phyloP scores from a whole-genome alignment of 139 green algal genomes.

The Chlorella ohadii region DNA sequence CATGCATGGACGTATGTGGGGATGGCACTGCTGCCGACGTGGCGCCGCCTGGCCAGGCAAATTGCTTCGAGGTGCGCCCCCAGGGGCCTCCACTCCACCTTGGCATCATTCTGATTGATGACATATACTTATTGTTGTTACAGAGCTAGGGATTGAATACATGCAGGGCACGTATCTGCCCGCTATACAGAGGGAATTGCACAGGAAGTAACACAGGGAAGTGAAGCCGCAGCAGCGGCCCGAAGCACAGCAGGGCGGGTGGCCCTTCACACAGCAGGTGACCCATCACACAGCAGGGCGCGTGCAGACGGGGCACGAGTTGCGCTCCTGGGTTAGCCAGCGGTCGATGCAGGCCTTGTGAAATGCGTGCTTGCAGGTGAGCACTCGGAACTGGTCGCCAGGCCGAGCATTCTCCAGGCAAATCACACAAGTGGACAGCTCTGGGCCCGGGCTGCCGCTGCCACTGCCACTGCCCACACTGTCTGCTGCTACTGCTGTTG shows the following conservation, averaged over 20 bases:
- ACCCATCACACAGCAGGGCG: neutral
- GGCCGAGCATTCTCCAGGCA: conserved; percentile 43
- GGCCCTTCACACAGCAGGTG: conserved; percentile 4
- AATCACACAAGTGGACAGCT: conserved; percentile 35
- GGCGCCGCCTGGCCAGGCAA: too few relatives aligned
- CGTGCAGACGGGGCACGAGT: conserved; percentile 46
- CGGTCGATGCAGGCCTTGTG: conserved; percentile 44
- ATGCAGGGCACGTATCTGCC: too few relatives aligned
- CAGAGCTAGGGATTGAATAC: too few relatives aligned
- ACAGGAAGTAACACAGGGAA: too few relatives aligned
- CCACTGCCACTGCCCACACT: neutral
- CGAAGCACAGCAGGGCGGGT: too few relatives aligned
- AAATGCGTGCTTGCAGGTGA: conserved; percentile 40
- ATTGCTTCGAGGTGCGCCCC: too few relatives aligned
- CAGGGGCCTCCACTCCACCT: too few relatives aligned
- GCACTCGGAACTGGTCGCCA: conserved; percentile 23
- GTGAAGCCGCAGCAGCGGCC: too few relatives aligned
- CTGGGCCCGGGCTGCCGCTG: neutral
- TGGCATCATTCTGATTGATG: too few relatives aligned
- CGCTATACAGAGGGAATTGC: too few relatives aligned
- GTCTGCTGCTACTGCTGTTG: neutral
- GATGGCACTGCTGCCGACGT: too few relatives aligned
- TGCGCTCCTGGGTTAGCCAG: conserved; percentile 38
- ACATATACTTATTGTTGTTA: too few relatives aligned
- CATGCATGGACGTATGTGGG: neutral